Conservation (phyloP, 441 rosid species). For the Pelargonium hybrid region DNA sequence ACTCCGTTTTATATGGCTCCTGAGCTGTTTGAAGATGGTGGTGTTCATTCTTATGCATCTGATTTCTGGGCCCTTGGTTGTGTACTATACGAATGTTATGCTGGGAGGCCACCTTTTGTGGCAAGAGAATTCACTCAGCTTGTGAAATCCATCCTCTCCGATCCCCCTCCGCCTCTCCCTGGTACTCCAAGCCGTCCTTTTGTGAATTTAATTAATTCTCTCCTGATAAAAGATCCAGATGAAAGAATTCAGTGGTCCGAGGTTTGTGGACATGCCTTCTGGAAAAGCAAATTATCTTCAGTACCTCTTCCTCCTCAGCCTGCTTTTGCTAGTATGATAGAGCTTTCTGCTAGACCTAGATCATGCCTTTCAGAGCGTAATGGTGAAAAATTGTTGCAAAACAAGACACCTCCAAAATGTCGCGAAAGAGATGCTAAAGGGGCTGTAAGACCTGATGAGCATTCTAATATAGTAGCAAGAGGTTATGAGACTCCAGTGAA, state of each 20-base stretch:
- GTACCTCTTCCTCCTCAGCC: slow-evolving; percentile 76
- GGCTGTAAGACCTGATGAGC: slow-evolving; percentile 49
- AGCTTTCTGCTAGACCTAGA: slow-evolving; percentile 37
- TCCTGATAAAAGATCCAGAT: slow-evolving; percentile 83
- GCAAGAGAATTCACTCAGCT: slow-evolving; percentile 82
- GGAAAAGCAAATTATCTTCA: slow-evolving; percentile 49
- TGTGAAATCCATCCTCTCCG: slow-evolving; percentile 79
- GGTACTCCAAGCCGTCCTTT: slow-evolving; percentile 78
- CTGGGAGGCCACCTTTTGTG: slow-evolving; percentile 83
- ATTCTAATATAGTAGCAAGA: slow-evolving; percentile 38
- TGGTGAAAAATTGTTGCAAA: slow-evolving; percentile 49
- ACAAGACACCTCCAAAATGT: slow-evolving; percentile 63
- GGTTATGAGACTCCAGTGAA: slow-evolving; percentile 57
- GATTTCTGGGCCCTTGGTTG: slow-evolving; percentile 99
- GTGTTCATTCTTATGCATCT: slow-evolving; percentile 91
- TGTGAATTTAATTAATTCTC: slow-evolving; percentile 72
- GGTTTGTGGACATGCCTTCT: slow-evolving; percentile 78
- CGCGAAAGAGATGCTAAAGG: slow-evolving; percentile 67
- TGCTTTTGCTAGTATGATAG: slow-evolving; percentile 73
- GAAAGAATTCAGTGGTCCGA: slow-evolving; percentile 88
- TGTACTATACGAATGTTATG: slow-evolving; percentile 83
- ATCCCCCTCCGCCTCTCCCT: slow-evolving; percentile 78
- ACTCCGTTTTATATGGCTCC: slow-evolving; percentile 99
- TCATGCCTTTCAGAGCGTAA: slow-evolving; percentile 69
- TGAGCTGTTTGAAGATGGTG: slow-evolving; percentile 94